phyloP scores from a whole-genome alignment of 164 flowering plant species.

The Stephania japonica region DNA sequence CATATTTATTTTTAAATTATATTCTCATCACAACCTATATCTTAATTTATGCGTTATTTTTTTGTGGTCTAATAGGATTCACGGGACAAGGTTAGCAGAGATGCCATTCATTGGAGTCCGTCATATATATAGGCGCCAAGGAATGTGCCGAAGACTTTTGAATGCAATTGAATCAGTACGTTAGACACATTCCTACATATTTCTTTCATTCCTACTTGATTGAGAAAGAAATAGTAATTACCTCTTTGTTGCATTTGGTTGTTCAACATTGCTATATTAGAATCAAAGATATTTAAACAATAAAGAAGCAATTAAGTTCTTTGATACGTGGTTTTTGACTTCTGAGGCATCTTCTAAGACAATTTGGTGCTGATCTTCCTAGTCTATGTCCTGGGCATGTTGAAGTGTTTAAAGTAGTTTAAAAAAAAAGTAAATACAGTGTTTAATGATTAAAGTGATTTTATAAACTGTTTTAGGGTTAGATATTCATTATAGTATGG shows the following conservation, averaged over 20 bases:
- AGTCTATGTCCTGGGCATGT: too few relatives aligned
- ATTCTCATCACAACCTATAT: not conserved
- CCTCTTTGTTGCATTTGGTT: not conserved
- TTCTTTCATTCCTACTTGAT: not conserved
- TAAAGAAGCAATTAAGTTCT: not conserved
- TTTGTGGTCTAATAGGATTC: constrained; percentile 49
- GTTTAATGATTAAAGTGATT: too few relatives aligned
- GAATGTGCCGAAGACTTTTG: constrained; percentile 92
- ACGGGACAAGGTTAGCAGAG: constrained; percentile 86
- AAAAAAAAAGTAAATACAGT: too few relatives aligned
- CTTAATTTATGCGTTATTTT: not conserved
- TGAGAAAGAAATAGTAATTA: not conserved
- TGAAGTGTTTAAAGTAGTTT: too few relatives aligned
- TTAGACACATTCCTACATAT: not conserved
- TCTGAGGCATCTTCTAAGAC: too few relatives aligned
- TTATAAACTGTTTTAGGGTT: too few relatives aligned
- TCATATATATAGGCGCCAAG: constrained; percentile 87
- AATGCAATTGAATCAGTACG: constrained; percentile 71
- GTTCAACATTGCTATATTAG: not conserved
- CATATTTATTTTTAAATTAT: not conserved
- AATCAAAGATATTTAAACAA: not conserved
- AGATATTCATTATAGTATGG: too few relatives aligned
- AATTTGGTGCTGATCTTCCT: too few relatives aligned
- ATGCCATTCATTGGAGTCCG: constrained; percentile 99
- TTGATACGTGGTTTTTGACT: not conserved